Base-by-base conservation (phyloP, 2,329 filamentous ascomycete genomes). In the Ambrosiella cleistominuta region DNA sequence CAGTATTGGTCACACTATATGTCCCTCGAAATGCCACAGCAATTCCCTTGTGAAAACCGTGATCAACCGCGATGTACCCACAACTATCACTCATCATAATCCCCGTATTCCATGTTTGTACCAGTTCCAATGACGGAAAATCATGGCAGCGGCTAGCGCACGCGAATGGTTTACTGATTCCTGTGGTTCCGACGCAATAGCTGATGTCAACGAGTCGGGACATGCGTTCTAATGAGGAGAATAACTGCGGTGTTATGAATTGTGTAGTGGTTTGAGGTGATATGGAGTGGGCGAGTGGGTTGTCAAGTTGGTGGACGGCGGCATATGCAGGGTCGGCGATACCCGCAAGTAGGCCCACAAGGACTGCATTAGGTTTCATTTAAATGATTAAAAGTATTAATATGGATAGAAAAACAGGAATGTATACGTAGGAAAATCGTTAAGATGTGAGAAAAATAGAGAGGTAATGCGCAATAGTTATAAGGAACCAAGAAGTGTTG, bases 11-110 rank as follows among this genome's bases (percentile, higher is more conserved):
- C 65, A 98, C 78, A 63, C 89, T 95, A 70, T 97, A 96, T 12
- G 93, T 97, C 27, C 93, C 93, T 52, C 93, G 82, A 66, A 97
- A 97, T 7, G 89, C 90, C 42, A 97, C 79, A 51, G 97, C 75
- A 59, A 98, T 86, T 38, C 72, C 71, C 45, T 67, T 66, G 35
- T 65, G 58, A 9, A 61, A 58, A 17, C 68, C 69, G 66, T 94
- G 86, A 62, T 93, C 90, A n/a, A 97, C 73, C 0, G 87, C 90
- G 59, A 97, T 82, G 70, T 95, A 98, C 61, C 93, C 93, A 69
- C 89, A 96, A 64, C 87, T 94, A 69, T 97, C 93, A 61, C 84
- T 86, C 65, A 96, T 75, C 37, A 96, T 74, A 9, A 84, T 76
- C 0, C 93, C 93, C 0, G 93, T 96, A 66, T 94, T 90, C 86